Base-by-base conservation (phyloP, 2,329 filamentous ascomycete species). In the Colletotrichum siamense region DNA sequence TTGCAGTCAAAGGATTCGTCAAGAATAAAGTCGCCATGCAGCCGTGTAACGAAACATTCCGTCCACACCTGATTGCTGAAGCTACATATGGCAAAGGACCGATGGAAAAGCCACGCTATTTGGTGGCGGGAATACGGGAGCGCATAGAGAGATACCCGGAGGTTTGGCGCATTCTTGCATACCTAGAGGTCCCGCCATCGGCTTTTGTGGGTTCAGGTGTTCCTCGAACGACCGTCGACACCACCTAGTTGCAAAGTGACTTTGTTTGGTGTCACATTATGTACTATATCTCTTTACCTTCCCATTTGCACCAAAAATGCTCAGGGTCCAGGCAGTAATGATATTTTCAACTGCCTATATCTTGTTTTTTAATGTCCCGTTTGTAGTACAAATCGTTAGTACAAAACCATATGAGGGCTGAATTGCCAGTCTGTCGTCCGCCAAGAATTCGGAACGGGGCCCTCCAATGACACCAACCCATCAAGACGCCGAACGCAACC, bases 361-460 rank as follows among this genome's bases (percentile, higher is more conserved):
- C 15, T 39, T 52, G 62, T n/a, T 73, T 26, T 70, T 68, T 67
- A 62, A 52, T 34, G 34, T 55, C 49, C 57, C 32, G 32, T 63
- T 52, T 64, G 63, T 76, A 52, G 55, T 76, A 73, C 73, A 73
- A 68, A 49, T 63, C 62, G 63, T 73, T 73, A 73, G 44, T 76
- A 66, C 69, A 73, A 55, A 57, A 59, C 22, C 55, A 68, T 22
- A 55, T 24, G 62, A 16, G 69, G 57, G 62, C 34, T 39, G 28
- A 36, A 64, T 28, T 76, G 39, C 30, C 52, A 75, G 26, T 62
- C 69, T 67, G 49, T 57, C 24, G 52, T 62, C 70, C 62, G 55
- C 63, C 62, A 18, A 49, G 34, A 63, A 57, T 22, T 44, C 49
- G 36, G 49, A 59, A 34, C 28, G 36, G 34, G 34, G 18, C 28